These are phyloP conservation scores for Candida taoyuanica DNA, from an alignment of 805 yeast species.

Conservation along the genomic window DNA sequence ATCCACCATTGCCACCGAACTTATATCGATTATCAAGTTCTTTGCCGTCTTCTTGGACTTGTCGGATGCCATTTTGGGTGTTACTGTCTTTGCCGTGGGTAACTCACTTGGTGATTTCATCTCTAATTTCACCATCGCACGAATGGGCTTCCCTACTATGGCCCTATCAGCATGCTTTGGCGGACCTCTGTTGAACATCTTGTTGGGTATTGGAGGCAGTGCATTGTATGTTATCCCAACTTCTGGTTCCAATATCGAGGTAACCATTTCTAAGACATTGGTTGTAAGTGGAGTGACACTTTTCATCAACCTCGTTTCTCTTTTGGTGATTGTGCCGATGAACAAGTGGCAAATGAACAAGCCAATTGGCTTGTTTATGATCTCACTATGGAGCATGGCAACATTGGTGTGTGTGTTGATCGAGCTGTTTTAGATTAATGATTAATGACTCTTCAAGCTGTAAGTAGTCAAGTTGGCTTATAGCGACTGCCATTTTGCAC, in stretches of 20 bases:
- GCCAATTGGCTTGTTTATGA: slow-evolving; percentile 34
- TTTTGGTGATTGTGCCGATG: slow-evolving; percentile 38
- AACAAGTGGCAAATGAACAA: slow-evolving; percentile 43
- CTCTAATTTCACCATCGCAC: slow-evolving; percentile 77
- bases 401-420: slow-evolving; percentile 22
- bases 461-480: no score
- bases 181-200: slow-evolving; percentile 75
- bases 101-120: slow-evolving; percentile 89
- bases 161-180: slow-evolving; percentile 95
- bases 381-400: slow-evolving; percentile 24
- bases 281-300: slow-evolving; percentile 37
- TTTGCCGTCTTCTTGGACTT: slow-evolving; percentile 55
- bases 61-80: slow-evolving; percentile 78
- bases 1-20: slow-evolving; percentile 38
- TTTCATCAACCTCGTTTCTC: slow-evolving; percentile 34
- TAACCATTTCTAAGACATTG: slow-evolving; percentile 37
- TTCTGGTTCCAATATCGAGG: slow-evolving; percentile 25
- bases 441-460: neutral
- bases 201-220: slow-evolving; percentile 77
- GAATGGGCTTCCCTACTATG: slow-evolving; percentile 84
- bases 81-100: slow-evolving; percentile 90
- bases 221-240: slow-evolving; percentile 44
- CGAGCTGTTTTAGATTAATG: slow-evolving; percentile 8
- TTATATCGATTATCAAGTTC: slow-evolving; percentile 61
- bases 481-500: neutral